Conservation (phyloP, 768 basidiomycete genomes). For the Artomyces pyxidatus region DNA sequence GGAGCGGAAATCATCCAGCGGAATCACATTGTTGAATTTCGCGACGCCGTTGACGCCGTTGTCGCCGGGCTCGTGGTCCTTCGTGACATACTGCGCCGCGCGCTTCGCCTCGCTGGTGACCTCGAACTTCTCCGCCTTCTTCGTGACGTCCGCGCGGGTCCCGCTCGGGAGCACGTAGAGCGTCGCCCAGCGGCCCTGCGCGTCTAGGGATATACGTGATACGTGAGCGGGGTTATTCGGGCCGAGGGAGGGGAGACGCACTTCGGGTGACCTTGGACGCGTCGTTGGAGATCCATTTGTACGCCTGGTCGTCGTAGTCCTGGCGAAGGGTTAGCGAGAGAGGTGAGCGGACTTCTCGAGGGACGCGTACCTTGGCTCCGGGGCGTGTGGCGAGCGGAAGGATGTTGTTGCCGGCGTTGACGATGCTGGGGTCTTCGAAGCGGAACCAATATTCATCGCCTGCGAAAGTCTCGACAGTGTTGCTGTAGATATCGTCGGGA, state of each 20-base stretch:
- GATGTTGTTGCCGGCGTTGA: neutral
- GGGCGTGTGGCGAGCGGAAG: neutral
- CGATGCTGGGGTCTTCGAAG: neutral
- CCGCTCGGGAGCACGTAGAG: neutral
- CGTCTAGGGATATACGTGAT: neutral
- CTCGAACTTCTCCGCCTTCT: neutral
- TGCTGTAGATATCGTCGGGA: too few relatives aligned
- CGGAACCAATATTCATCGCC: slow-evolving; percentile 7
- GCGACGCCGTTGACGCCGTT: neutral
- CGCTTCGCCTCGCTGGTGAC: neutral
- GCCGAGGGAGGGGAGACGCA: neutral
- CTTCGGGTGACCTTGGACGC: neutral
- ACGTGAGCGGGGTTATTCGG: neutral
- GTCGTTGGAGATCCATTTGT: slow-evolving; percentile 3
- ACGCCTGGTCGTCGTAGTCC: slow-evolving; percentile 4
- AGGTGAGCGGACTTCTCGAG: neutral
- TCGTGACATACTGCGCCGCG: neutral
- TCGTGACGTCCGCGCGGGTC: neutral
- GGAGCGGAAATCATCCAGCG: neutral
- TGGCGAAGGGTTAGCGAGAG: neutral
- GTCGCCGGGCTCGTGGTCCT: slow-evolving; percentile 1
- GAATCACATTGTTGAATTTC: neutral
- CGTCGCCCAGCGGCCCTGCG: neutral
- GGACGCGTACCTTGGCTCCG: neutral
- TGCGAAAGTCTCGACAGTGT: too few relatives aligned